Percentiles rank a stretch among this genome's conserved stretches.
These are phyloP conservation scores for Alternaria brassicae DNA, from an alignment of 2,329 filamentous ascomycete species.

Conservation along the genomic window DNA sequence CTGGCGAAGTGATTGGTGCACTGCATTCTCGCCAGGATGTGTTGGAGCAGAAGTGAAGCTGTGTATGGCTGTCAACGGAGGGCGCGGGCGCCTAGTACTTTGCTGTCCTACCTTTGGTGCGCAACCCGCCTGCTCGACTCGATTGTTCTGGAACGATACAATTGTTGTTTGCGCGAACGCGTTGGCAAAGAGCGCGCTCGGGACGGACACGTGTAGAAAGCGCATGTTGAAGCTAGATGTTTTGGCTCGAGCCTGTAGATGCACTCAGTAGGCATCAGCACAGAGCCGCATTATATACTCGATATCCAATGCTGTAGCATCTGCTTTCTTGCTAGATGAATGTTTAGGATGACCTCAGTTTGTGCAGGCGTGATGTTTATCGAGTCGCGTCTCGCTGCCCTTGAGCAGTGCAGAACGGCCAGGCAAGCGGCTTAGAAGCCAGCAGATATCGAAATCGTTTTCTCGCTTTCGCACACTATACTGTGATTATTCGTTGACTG, in stretches of 20 bases:
- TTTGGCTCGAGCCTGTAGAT: background rate
- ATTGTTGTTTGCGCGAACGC: conserved; percentile 7
- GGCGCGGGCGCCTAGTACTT: background rate
- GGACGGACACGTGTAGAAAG: background rate
- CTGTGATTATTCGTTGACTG: no score
- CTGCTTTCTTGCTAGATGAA: background rate
- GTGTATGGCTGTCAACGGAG: background rate
- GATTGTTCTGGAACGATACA: conserved; percentile 13
- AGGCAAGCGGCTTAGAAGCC: no score
- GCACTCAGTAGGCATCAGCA: background rate
- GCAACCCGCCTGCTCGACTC: conserved; percentile 6
- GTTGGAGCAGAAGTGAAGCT: conserved; percentile 15
- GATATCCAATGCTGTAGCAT: background rate
- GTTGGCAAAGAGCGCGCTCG: conserved; percentile 1
- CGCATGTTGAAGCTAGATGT: conserved; percentile 3
- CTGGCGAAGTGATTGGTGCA: conserved; percentile 8
- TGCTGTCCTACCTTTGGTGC: conserved; percentile 16
- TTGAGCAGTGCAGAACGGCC: background rate
- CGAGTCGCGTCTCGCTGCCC: background rate
- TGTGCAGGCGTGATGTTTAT: background rate
- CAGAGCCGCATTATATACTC: background rate
- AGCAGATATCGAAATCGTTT: no score
- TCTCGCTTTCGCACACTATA: no score
- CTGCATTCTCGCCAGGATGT: conserved; percentile 8
- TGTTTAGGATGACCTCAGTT: background rate